These are phyloP conservation scores for Naematelia aurantialba DNA, from an alignment of 768 basidiomycete species.

Conservation along the genomic window DNA sequence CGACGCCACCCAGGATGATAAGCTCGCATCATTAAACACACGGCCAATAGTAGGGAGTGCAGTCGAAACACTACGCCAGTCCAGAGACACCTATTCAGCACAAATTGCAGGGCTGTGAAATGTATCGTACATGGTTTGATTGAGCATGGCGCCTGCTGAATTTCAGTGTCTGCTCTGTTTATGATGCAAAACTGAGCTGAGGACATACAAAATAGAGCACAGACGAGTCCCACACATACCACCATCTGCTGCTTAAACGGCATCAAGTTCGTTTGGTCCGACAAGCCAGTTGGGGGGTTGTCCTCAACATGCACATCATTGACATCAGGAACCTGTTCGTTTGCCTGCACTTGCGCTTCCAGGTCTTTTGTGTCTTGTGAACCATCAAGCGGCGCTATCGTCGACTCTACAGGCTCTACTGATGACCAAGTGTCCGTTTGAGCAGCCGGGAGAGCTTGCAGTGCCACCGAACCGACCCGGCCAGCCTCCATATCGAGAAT, in stretches of 20 bases:
- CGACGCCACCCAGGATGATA: slow-evolving; percentile 69
- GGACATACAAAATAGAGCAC: slow-evolving; percentile 60
- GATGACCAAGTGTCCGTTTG: neutral
- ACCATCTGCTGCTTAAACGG: slow-evolving; percentile 63
- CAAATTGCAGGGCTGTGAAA: no score
- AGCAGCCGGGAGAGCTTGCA: neutral
- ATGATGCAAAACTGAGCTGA: neutral
- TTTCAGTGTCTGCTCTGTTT: neutral
- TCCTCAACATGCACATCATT: slow-evolving; percentile 15
- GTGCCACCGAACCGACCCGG: no score
- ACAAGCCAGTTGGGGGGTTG: slow-evolving; percentile 51
- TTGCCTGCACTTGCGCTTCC: neutral
- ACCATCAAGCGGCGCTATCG: neutral
- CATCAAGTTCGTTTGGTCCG: slow-evolving; percentile 73
- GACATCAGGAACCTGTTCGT: neutral
- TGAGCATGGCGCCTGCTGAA: slow-evolving; percentile 51
- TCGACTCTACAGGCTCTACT: neutral
- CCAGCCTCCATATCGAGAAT: no score
- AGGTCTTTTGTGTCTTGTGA: neutral
- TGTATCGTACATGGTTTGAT: slow-evolving; percentile 62
- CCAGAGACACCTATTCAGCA: no score
- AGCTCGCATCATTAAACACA: slow-evolving; percentile 63
- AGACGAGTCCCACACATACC: slow-evolving; percentile 61
- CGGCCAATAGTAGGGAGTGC: slow-evolving; percentile 67
- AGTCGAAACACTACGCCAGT: slow-evolving; percentile 64